These are phyloP conservation scores for Coriolopsis trogii DNA, from an alignment of 1,284 basidiomycete genomes.

Conservation along the genomic window DNA sequence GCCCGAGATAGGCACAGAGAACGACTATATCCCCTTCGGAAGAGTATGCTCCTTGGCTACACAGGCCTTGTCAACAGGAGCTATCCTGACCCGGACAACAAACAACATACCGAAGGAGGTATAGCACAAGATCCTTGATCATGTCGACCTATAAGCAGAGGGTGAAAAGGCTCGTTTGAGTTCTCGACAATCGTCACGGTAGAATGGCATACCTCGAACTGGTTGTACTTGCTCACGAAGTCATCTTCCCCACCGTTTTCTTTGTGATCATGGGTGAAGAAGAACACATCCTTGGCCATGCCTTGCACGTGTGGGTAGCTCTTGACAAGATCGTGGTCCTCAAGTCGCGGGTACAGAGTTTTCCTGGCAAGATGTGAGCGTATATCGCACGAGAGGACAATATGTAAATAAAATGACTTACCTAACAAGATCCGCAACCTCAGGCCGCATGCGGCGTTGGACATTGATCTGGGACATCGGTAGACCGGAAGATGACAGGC, in stretches of 20 bases:
- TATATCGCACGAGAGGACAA: not conserved
- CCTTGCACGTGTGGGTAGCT: constrained; percentile 57
- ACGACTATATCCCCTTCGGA: constrained; percentile 68
- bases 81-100: not conserved
- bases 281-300: constrained; percentile 59
- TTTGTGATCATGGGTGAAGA: constrained; percentile 55
- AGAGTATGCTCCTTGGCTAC: constrained; percentile 37
- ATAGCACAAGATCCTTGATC: constrained; percentile 70
- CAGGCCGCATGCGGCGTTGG: constrained; percentile 48
- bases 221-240: constrained; percentile 63
- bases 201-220: constrained; percentile 55
- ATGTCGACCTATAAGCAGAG: constrained; percentile 52
- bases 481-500: constrained; percentile 40
- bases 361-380: constrained; percentile 39
- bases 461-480: constrained; percentile 46
- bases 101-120: constrained; percentile 50
- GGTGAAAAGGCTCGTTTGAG: not conserved
- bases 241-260: constrained; percentile 62
- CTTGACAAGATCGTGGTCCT: constrained; percentile 56
- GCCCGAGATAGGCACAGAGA: constrained; percentile 76
- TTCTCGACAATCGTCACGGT: not conserved
- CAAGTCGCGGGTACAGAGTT: constrained; percentile 58
- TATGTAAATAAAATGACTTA: constrained; percentile 6
- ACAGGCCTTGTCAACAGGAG: not conserved
- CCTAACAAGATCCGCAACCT: constrained; percentile 44